Evolutionary conservation across 2,329 filamentous ascomycete species (phyloP).

Genomic region (Trichoderma aggressivum): DNA sequence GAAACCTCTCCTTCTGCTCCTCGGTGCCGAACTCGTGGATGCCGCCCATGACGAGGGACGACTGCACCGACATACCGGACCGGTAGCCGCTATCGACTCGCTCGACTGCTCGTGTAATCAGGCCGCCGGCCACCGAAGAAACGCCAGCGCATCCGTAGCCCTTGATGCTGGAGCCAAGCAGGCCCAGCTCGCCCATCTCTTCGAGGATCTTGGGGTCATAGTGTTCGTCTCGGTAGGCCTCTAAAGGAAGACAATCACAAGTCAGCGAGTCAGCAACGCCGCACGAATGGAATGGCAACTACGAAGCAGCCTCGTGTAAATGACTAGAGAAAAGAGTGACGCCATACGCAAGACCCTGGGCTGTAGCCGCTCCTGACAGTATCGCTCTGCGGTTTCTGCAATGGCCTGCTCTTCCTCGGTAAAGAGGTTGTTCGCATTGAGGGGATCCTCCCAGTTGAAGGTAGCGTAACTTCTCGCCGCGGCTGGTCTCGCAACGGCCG

Average conservation of each 20-base stretch:
- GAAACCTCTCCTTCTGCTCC: constrained; percentile 81
- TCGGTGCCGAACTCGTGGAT: constrained; percentile 84
- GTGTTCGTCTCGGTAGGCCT: constrained; percentile 79
- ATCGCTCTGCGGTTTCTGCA: constrained; percentile 83
- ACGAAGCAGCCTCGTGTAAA: too few relatives aligned
- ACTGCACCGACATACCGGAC: constrained; percentile 91
- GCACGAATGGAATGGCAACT: neutral
- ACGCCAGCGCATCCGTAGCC: constrained; percentile 87
- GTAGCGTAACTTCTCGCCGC: constrained; percentile 35
- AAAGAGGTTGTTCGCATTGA: constrained; percentile 69
- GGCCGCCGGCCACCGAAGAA: constrained; percentile 80
- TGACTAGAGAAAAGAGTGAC: too few relatives aligned
- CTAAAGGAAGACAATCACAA: constrained; percentile 39
- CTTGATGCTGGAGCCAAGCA: constrained; percentile 79
- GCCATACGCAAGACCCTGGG: constrained; percentile 78
- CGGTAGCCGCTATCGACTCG: constrained; percentile 88
- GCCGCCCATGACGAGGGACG: constrained; percentile 87
- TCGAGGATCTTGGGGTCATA: constrained; percentile 82
- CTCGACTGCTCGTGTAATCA: constrained; percentile 88
- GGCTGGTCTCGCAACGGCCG: constrained; percentile 25
- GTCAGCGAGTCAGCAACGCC: neutral
- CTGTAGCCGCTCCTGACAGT: constrained; percentile 85
- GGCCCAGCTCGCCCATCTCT: constrained; percentile 91
- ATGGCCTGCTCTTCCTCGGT: constrained; percentile 92
- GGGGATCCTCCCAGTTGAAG: constrained; percentile 92